A percentile compares a stretch with the other conserved stretches of the same genome.
Conservation (phyloP, 1,139 yeast species). For the Trichomonascaceae sp. region DNA sequence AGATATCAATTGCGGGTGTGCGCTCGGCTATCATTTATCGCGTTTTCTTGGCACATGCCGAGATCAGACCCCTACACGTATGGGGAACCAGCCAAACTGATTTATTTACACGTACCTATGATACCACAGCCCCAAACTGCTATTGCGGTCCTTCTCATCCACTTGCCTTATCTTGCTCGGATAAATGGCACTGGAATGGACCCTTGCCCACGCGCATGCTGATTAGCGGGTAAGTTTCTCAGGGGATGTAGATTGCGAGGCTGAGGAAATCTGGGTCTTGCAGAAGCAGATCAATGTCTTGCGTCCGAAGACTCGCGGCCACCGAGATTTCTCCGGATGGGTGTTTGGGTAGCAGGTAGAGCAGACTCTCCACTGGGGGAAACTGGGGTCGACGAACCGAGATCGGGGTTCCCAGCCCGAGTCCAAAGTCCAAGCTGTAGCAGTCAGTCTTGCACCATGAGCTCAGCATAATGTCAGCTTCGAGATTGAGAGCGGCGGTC, state of each 20-base stretch:
- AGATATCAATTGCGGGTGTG: too few species aligned
- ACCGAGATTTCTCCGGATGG: slow-evolving; percentile 8
- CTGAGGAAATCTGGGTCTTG: slow-evolving; percentile 4
- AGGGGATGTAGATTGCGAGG: slow-evolving; percentile 2
- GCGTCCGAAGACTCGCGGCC: slow-evolving; percentile 6
- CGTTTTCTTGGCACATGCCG: too few species aligned
- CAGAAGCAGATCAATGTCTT: slow-evolving; percentile 5
- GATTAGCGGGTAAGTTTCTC: too few species aligned
- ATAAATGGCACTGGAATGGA: too few species aligned
- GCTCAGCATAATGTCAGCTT: slow-evolving; percentile 9
- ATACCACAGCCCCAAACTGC: too few species aligned
- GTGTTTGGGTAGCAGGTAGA: slow-evolving; percentile 9
- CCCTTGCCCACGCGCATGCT: too few species aligned
- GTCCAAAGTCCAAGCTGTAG: slow-evolving; percentile 8
- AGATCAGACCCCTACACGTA: too few species aligned
- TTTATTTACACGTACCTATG: too few species aligned
- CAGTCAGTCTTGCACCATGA: slow-evolving; percentile 10
- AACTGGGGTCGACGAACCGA: slow-evolving; percentile 10
- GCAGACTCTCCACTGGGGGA: slow-evolving; percentile 8
- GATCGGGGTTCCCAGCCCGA: slow-evolving; percentile 10
- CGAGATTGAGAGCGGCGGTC: slow-evolving; percentile 5
- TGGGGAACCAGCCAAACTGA: too few species aligned
- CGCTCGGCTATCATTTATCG: too few species aligned
- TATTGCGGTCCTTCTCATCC: too few species aligned
- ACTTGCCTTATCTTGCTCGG: too few species aligned